Base-by-base conservation (phyloP, 129 eudicot genomes). In the Ambrosia artemisiifolia region DNA sequence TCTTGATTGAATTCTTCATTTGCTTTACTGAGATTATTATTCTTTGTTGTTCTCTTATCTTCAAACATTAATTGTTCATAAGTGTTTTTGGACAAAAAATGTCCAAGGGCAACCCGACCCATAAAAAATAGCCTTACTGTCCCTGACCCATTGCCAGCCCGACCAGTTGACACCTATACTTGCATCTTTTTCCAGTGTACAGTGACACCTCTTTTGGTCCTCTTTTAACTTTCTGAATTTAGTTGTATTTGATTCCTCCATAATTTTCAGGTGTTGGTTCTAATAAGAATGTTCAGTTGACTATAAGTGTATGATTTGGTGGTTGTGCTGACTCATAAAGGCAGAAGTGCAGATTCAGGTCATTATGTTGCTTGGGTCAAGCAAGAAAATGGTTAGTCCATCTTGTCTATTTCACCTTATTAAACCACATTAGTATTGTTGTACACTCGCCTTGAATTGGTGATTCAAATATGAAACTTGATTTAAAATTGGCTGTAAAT, bases 301-400 rank as follows among this genome's bases (percentile, higher is more conserved):
- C 97, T 6, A 97, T n/a, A 97, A 66, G 73, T 87, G 67, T 93
- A 93, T 86, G 99, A 95, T 80, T 68, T 95, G 85, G 97, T 95
- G 20, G 93, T 96, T 30, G 97, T 95, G 77, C 84, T 95, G 75
- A 95, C 99, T 9, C 97, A 95, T 85, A 90, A 95, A 87, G 99
- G 99, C 67, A 79, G 99, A 88, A 88, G 99, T 90, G 99, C 99
- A 18, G 99, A 95, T 81, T 90, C 97, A 13, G 97, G 99, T 57
- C 97, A 95, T 85, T 95, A 95, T 71, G 96, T 90, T 75, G 94
- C 97, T 32, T 95, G 99, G 99, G 96, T 95, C 70, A 95, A 95
- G 83, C 97, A 95, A 87, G 98, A 93, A 75, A 93, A 79, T 57
- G 96, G 98, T 87, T 18, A 53, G 87, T 75, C 59, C 14, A 59